Evolutionary conservation across 2,329 filamentous ascomycete genomes (phyloP), one percentile per base, ranked within the genome.

Genomic region (Verticillium nonalfalfae): DNA sequence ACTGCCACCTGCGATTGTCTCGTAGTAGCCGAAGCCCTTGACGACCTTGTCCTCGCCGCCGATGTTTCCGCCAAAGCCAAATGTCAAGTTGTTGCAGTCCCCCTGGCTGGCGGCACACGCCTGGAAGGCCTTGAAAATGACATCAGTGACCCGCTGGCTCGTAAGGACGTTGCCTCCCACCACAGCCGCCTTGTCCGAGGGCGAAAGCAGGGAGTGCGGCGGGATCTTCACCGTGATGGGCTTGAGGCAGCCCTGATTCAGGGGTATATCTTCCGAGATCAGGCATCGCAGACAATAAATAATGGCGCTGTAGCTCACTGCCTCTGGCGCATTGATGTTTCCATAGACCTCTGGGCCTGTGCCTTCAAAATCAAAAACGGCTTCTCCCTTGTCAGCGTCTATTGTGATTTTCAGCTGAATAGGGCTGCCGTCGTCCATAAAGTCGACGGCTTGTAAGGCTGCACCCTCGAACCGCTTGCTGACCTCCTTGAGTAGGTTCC

Each of bases 341-440:
- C 85, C 90, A 68, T 91, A 91, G 1, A 92, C 89, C 73, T 95
- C 90, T 0, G 89, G 86, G 0, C 91, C 91, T 0, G 91, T 95
- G 21, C 91, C 91, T 0, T 79, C 81, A 72, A 95, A 95, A 71
- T 95, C 90, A 67, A 95, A 95, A 1, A 90, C 79, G 0, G 91
- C 91, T 64, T 92, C 90, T 31, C 90, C 91, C 63, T 90, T 88
- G 0, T 87, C 82, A 0, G 84, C 83, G 66, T 94, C 85, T 62
- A 95, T 95, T 1, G 83, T 89, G 61, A 95, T 82, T 65, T 86
- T 89, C 3, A 95, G 81, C 50, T 82, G 79, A 67, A 95, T 94
- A 0, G 90, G 90, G 2, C 85, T 89, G 5, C 91, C 91, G 64
- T 95, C 91, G 68, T 95, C 91, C 91, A 95, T 94, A 73, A 87